Evolutionary conservation across 1,284 basidiomycete genomes (phyloP), one percentile per base, ranked within the genome.

Genomic region (Bothia castanella): DNA sequence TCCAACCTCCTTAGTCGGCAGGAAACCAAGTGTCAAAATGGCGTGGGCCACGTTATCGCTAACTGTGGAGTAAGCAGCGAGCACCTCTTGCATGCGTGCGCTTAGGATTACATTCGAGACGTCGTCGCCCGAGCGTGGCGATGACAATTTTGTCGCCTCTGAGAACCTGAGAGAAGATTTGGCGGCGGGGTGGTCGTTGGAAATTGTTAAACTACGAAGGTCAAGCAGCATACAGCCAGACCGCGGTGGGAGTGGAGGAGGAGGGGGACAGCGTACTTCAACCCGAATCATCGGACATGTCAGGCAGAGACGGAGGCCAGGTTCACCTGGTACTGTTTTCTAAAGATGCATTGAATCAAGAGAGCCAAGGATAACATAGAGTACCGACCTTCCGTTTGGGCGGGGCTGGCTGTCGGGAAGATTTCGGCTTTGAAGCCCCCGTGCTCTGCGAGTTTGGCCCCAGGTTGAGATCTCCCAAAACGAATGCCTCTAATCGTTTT

Each of bases 191-290:
- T 63, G 58, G 14, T 69, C 67, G 29, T 70, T 72, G 36, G 61
- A 69, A 4, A 85, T 47, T 9, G 59, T 63, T n/a, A 86, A 57
- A 42, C 74, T 71, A 59, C 84, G 79, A 0, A 88, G 49, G 61
- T 89, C 87, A 30, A 87, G n/a, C 7, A 87, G 65, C 5, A 88
- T 45, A 17, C 78, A 75, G 9, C 88, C 87, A n/a, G 87, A 87
- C 14, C 86, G 78, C 17, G 71, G 69, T 13, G 59, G 38, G 29
- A 56, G 59, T 2, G 60, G 58, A 25, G 67, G 61, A 16, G 76
- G 78, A 45, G 83, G 72, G 13, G 80, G 77, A 54, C 76, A 80
- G 49, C 85, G 77, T 42, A 82, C 55, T 61, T 89, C 76, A 30
- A 84, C 45, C 30, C 88, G 80, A 45, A 89, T 63, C 65, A 82